A percentile compares a stretch with the other conserved stretches of the same genome.
phyloP scores from a whole-genome alignment of 2,329 filamentous ascomycete species.

The Penicillium vulpinum region DNA sequence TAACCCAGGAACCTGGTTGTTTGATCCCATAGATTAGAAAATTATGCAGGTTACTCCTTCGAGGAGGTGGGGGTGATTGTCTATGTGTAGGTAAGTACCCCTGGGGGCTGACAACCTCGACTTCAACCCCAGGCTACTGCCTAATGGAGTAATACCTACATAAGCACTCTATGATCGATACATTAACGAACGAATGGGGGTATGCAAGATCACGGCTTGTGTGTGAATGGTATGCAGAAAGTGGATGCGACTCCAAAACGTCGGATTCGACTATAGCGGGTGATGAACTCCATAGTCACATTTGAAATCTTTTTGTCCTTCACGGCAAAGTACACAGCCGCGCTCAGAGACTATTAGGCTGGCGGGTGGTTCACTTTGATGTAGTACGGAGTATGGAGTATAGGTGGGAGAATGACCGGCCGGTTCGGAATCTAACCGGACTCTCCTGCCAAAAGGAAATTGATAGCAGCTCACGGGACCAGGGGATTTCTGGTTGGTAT shows the following conservation, averaged over 20 bases:
- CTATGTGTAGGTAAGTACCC: background rate
- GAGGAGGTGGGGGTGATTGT: background rate
- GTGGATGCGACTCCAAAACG: background rate
- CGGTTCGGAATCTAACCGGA: background rate
- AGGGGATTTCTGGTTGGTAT: background rate
- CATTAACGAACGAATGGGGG: background rate
- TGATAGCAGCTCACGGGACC: background rate
- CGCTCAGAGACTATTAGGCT: background rate
- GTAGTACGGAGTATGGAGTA: background rate
- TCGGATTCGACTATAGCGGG: background rate
- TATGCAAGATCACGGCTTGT: background rate
- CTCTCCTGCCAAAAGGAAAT: background rate
- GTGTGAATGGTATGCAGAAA: slow-evolving; percentile 2
- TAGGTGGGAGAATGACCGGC: background rate
- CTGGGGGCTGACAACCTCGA: background rate
- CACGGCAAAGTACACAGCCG: background rate
- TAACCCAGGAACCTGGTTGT: background rate
- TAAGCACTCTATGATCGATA: background rate
- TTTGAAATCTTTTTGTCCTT: background rate
- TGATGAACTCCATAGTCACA: background rate
- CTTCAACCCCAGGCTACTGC: background rate
- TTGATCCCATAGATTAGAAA: background rate
- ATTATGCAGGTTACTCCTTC: background rate
- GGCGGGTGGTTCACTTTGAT: background rate
- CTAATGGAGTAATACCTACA: background rate